phyloP scores from a whole-genome alignment of 179 eudicot genomes.

The Pouteria campechiana region DNA sequence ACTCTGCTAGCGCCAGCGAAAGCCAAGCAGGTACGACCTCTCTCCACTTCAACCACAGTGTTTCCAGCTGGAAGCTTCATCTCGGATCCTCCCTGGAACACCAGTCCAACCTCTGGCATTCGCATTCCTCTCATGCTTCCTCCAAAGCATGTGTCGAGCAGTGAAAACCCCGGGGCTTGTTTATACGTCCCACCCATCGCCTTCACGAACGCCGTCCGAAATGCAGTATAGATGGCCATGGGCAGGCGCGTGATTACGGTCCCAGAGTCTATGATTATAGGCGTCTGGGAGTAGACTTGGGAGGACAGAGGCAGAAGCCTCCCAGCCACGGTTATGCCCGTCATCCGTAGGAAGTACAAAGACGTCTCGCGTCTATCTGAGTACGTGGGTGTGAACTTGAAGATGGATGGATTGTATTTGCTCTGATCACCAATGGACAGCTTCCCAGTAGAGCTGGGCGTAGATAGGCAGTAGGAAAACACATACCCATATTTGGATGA shows the following conservation, averaged over 20 bases:
- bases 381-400: neutral
- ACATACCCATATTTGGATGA: neutral
- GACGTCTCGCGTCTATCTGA: neutral
- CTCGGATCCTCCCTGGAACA: neutral
- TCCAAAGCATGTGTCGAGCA: neutral
- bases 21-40: neutral
- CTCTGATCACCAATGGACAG: constrained; percentile 19
- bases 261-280: neutral
- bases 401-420: constrained; percentile 15
- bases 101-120: neutral
- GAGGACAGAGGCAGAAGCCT: neutral
- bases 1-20: neutral
- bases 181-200: neutral
- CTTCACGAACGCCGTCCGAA: neutral
- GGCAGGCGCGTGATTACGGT: neutral
- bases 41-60: neutral
- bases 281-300: neutral
- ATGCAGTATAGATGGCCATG: neutral
- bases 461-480: neutral
- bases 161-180: neutral
- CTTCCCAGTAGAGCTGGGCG: neutral
- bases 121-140: neutral
- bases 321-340: neutral
- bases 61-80: neutral
- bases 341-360: neutral